Base-by-base conservation (phyloP, 202 grass and related monocot genomes). In the Musa balbisiana region DNA sequence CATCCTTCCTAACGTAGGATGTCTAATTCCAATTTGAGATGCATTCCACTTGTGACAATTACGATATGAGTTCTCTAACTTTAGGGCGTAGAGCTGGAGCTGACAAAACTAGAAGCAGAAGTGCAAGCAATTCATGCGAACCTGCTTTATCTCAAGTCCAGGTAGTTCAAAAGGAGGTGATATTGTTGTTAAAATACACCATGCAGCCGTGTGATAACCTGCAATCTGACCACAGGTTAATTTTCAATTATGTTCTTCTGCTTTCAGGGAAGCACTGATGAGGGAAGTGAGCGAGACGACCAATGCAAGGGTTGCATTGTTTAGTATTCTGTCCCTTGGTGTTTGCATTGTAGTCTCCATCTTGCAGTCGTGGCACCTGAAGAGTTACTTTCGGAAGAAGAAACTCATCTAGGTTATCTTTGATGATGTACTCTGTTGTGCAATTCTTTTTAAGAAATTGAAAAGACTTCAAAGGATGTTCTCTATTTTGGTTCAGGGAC, bases 81-180 rank as follows among this genome's bases (percentile, higher is more conserved):
- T n/a, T 24, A 92, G 92, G 92, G 92, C 81, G 87, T 92, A 52
- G 84, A 83, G 25, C 86, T 97, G 64, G 88, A 92, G 79, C 83
- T 97, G 62, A 52, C 87, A 76, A 97, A 92, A 75, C 82, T 97
- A 79, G 90, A 92, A 89, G 54, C 73, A 78, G 4, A 72, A 79
- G 90, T 82, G 12, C 67, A 81, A 62, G 63, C 74, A 64, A 92
- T 97, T 68, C 90, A 88, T 51, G 67, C 87, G 16, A 89, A 91
- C 24, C 74, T 92, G 51, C 55, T 97, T 20, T 69, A 85, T 22
- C 76, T 97, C 54, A 84, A 67, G 82, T 64, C 67, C 80, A 97
- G 87, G 93, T 91, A 77, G 80, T 70, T 72, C 33, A 49, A 72
- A 49, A 56, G 20, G 4, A 17, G 3, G 8, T 52, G 2, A 1